Evolutionary conservation across 1,284 basidiomycete species (phyloP), one percentile per base, ranked within the genome.

Genomic region (Cutaneotrichosporon cavernicola): DNA sequence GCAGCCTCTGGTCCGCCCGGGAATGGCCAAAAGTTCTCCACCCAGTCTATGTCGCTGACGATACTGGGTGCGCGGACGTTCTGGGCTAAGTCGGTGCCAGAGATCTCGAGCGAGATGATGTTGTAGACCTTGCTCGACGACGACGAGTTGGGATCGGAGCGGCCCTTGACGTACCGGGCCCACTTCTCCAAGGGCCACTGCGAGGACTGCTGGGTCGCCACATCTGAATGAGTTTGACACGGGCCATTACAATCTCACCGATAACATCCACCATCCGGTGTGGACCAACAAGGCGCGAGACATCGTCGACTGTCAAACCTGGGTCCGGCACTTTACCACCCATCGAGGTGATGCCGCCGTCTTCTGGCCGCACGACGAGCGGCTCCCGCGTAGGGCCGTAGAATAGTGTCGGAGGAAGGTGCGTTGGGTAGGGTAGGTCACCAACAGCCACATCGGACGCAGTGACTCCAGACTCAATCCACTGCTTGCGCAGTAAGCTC

Each of bases 31-130:
- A 89, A 92, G 70, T 90, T 91, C 75, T 97, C 92, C 11, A 97
- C 95, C 96, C 96, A 99, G 73, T 97, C 96, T 66, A 97, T 80
- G 65, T 97, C 91, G 65, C 90, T 85, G 22, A 96, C 93, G 26
- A 96, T 78, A 63, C 86, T 85, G 0, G 96, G 96, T 8, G 94
- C 92, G 8, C 88, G 81, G 30, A 99, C 88, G 73, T 85, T 84
- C 67, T 90, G 86, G 7, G 88, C 89, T 31, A 95, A 82, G 40
- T 85, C 82, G 1, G 90, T 91, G 2, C 88, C 89, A 0, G 89
- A 89, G 38, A 95, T 88, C 76, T 95, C 92, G 59, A 95, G 82
- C 7, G 89, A 91, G 67, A 96, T 96, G 52, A 96, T 90, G 72
- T 96, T 96, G 69, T 88, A 86, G 38, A 97, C 88, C 78, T 93